Percentiles rank a stretch among this genome's conserved stretches.
Evolutionary conservation across 2,329 filamentous ascomycete genomes (phyloP).

Genomic region (Conoideocrella luteorostrata): DNA sequence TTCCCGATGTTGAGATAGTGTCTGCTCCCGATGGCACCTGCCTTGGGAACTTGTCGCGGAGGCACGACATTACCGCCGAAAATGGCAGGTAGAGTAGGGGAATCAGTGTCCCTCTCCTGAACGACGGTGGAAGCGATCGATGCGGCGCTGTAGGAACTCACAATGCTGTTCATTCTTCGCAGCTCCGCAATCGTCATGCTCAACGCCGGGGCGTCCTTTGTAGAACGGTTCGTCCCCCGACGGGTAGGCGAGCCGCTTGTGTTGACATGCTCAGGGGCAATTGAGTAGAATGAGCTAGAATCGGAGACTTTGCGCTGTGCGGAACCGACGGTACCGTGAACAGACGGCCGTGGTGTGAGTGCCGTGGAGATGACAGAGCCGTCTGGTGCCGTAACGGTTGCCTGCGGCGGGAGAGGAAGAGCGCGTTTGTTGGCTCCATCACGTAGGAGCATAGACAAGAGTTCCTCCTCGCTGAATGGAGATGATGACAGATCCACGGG

Average conservation of each 20-base stretch:
- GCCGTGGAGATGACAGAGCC: conserved; percentile 19
- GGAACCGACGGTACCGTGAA: conserved; percentile 12
- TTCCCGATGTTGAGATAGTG: conserved; percentile 43
- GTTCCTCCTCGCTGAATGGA: conserved; percentile 27
- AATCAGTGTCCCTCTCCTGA: conserved; percentile 24
- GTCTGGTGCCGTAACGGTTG: conserved; percentile 20
- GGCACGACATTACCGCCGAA: conserved; percentile 33
- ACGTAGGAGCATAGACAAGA: conserved; percentile 24
- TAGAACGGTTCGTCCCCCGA: conserved; percentile 12
- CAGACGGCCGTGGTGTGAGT: conserved; percentile 20
- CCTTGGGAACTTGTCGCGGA: conserved; percentile 21
- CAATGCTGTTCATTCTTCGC: conserved; percentile 50
- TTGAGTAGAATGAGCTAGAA: conserved; percentile 21
- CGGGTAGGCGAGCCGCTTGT: conserved; percentile 19
- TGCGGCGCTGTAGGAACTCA: conserved; percentile 38
- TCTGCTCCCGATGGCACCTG: conserved; percentile 29
- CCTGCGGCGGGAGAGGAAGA: conserved; percentile 25
- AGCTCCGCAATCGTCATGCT: conserved; percentile 44
- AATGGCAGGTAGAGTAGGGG: conserved; percentile 32
- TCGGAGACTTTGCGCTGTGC: conserved; percentile 17
- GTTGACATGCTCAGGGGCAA: conserved; percentile 8
- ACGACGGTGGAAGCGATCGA: conserved; percentile 26
- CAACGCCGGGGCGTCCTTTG: conserved; percentile 19
- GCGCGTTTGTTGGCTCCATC: conserved; percentile 16
- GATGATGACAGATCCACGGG: conserved; percentile 19